phyloP scores from a whole-genome alignment of 192 early-diverging fungal genomes.

The Globomyces pollinis-pini region DNA sequence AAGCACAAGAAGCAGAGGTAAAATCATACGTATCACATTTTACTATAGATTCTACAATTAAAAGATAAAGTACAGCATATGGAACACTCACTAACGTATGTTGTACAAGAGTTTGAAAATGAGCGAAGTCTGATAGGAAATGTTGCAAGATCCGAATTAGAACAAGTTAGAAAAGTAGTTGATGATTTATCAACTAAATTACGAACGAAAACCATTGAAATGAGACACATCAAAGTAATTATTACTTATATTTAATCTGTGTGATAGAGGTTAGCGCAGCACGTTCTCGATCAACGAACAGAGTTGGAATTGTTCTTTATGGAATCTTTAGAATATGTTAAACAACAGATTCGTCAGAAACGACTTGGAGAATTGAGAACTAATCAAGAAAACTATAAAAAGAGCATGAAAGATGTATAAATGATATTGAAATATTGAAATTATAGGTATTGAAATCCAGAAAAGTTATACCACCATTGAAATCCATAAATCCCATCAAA shows the following conservation, averaged over 20 bases:
- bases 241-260: neutral
- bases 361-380: conserved; percentile 19
- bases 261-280: conserved; percentile 48
- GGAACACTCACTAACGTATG: conserved; percentile 52
- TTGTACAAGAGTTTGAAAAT: conserved; percentile 55
- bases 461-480: neutral
- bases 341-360: conserved; percentile 27
- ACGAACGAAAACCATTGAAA: conserved; percentile 37
- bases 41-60: conserved; percentile 41
- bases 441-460: conserved; percentile 8
- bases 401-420: conserved; percentile 35
- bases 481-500: conserved; percentile 8
- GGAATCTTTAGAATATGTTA: conserved; percentile 50
- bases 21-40: no score
- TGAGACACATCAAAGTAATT: conserved; percentile 51
- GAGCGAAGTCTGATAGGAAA: conserved; percentile 46
- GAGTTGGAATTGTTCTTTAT: conserved; percentile 57
- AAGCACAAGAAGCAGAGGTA: conserved; percentile 47
- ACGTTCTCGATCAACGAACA: conserved; percentile 53
- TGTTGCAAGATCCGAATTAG: conserved; percentile 41
- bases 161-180: conserved; percentile 39
- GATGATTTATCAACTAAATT: conserved; percentile 28
- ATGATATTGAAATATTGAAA: neutral
- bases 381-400: conserved; percentile 36
- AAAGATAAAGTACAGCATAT: conserved; percentile 46